Conservation (phyloP, 306 rosid genomes). For the Senna siamea region DNA sequence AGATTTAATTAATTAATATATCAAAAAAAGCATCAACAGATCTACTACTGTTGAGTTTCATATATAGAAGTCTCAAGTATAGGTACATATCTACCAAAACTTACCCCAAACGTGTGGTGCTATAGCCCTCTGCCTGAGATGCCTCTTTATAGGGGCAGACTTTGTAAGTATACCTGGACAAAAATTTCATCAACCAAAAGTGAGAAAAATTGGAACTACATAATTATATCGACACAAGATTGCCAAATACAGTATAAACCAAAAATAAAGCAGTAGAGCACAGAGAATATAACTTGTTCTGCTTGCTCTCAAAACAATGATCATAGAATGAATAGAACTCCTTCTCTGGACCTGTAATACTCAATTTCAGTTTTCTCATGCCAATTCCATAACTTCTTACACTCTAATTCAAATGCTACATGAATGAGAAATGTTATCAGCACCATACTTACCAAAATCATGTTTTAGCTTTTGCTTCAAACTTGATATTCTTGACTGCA, state of each 20-base stretch:
- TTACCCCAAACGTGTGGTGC: slow-evolving; percentile 92
- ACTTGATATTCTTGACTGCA: slow-evolving; percentile 85
- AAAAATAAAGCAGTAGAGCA: slow-evolving; percentile 34
- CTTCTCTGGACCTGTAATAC: slow-evolving; percentile 79
- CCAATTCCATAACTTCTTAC: slow-evolving; percentile 36
- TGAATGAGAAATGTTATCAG: slow-evolving; percentile 33
- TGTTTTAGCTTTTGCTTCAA: slow-evolving; percentile 77
- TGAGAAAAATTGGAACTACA: slow-evolving; percentile 41
- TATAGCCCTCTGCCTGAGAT: slow-evolving; percentile 87
- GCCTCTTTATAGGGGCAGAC: slow-evolving; percentile 97
- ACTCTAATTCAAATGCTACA: slow-evolving; percentile 28
- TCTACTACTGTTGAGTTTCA: neutral
- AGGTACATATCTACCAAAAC: slow-evolving; percentile 26
- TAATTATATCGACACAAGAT: slow-evolving; percentile 34
- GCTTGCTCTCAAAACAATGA: slow-evolving; percentile 87
- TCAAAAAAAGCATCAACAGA: neutral
- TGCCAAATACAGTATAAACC: slow-evolving; percentile 25
- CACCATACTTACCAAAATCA: slow-evolving; percentile 82
- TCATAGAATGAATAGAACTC: slow-evolving; percentile 89
- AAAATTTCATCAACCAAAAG: slow-evolving; percentile 42
- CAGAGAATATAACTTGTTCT: slow-evolving; percentile 74
- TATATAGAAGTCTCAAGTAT: neutral
- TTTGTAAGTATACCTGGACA: slow-evolving; percentile 87
- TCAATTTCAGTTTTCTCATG: slow-evolving; percentile 45
- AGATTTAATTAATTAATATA: neutral